phyloP scores from a whole-genome alignment of 2,329 filamentous ascomycete genomes.

The Lanzia echinophila region DNA sequence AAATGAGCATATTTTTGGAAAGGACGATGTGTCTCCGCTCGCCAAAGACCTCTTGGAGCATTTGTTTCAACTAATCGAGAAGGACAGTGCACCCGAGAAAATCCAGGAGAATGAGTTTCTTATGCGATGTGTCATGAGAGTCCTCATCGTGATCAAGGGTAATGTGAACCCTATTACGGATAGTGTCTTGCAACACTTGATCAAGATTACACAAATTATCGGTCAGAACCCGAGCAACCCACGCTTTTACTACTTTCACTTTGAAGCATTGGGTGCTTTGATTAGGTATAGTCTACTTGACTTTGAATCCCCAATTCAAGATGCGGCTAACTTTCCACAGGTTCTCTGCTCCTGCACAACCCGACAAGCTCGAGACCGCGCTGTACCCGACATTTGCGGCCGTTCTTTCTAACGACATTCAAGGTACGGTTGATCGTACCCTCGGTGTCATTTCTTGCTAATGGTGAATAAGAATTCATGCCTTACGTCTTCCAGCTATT shows the following conservation, averaged over 20 bases:
- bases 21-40: slow-evolving; percentile 70
- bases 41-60: slow-evolving; percentile 83
- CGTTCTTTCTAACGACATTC: slow-evolving; percentile 74
- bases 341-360: slow-evolving; percentile 62
- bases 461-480: slow-evolving; percentile 64
- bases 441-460: slow-evolving; percentile 22
- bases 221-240: slow-evolving; percentile 95
- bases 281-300: slow-evolving; percentile 40
- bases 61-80: slow-evolving; percentile 85
- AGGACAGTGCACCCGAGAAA: slow-evolving; percentile 77
- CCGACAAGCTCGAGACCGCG: slow-evolving; percentile 68
- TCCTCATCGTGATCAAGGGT: slow-evolving; percentile 88
- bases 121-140: slow-evolving; percentile 98
- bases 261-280: slow-evolving; percentile 86
- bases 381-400: slow-evolving; percentile 79
- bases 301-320: background rate
- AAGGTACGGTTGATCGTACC: slow-evolving; percentile 45
- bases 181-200: slow-evolving; percentile 72
- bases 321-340: slow-evolving; percentile 15
- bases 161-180: slow-evolving; percentile 68
- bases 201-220: slow-evolving; percentile 87
- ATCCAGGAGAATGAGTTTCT: slow-evolving; percentile 98
- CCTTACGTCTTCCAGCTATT: slow-evolving; percentile 96
- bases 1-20: slow-evolving; percentile 72
- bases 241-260: slow-evolving; percentile 97